Base-by-base conservation (phyloP, 768 basidiomycete species). In the Xerocomellus amylosporus region DNA sequence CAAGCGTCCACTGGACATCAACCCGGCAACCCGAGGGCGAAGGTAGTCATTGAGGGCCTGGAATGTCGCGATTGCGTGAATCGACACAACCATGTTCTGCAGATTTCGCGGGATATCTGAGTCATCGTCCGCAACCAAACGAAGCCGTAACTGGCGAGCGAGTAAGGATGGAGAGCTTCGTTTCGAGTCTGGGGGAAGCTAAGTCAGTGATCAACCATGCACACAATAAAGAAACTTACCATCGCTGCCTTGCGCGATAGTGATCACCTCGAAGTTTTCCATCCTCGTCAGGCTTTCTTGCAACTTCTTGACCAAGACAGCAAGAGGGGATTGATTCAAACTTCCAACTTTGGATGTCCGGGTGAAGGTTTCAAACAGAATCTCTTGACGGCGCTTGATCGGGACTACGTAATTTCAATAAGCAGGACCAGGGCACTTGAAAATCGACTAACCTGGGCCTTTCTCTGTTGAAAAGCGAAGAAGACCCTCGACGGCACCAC, bases 11-110 rank as follows among this genome's bases (percentile, higher is more conserved):
- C 80, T 75, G 9, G 79, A 78, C 47, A 87, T 68, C 22, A 89
- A 67, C 0, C 91, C 90, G 7, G 92, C 77, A 31, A 97, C 87
- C 4, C 93, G 83, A 24, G 96, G 96, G 1, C 93, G 87, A 13
- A 98, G 82, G 69, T 98, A 99, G 69, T 97, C 95, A 64, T 97
- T 92, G 30, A 98, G 79, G 1, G 96, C 94, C 69, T 97, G 93
- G 81, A 98, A 93, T 1, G 94, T 98, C 1, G 97, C 96, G 58
- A 98, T 97, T 7, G 95, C 96, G 67, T 98, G 96, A 56, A 98
- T 98, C 8, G 95, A 98, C 20, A 98, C 91, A 37, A 93, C 91
- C 65, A 98, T 90, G 61, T 92, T 94, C 64, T 88, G 88, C 33
- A 91, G 75, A 65, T 82, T 87, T 51, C 87, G 85, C 17, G 97